Evolutionary conservation across 1,284 basidiomycete genomes (phyloP), one percentile per base, ranked within the genome.

Genomic region (Tetrapyrgos nigripes): DNA sequence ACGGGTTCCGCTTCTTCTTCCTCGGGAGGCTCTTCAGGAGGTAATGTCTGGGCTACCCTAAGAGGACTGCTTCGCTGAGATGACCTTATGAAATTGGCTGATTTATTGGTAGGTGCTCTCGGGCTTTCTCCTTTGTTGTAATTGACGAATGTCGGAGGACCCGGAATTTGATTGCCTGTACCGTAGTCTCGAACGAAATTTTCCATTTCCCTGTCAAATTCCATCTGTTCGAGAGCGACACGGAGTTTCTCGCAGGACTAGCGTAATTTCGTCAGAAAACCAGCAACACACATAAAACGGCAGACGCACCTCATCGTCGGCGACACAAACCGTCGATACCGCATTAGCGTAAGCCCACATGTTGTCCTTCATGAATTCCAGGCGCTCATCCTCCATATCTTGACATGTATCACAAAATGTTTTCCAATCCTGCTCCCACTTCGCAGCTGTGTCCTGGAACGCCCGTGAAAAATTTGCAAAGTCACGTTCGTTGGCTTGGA

Each of bases 311-410:
- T 97, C 94, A 71, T 99, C 97, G 70, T 99, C 97, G 21, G 89
- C 83, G 13, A 99, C 96, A 69, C 97, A 99, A 26, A 98, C 93
- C 6, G 93, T 94, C 4, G 96, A 97, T 21, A 98, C 90, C 1
- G 92, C 90, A 73, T 99, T 99, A 2, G 97, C 96, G 72, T 94
- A 98, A 29, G 89, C 88, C 97, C 97, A 99, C 72, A 97, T 83
- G 65, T 94, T 94, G 72, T 96, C 93, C 78, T 97, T 98, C 78
- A 93, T 89, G 70, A 97, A 94, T 62, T 96, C 94, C 70, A 97
- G 79, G 14, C 97, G 85, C 62, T 97, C 92, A 69, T 98, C 96
- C 72, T 99, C 97, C 48, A 97, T 74, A 76, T 99, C 97, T 76
- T 99, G 97, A 65, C 93, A 96, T 57, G 87, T 87, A 79, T 98